Base-by-base conservation (phyloP, 2,329 filamentous ascomycete genomes). In the Fusarium torulosum region DNA sequence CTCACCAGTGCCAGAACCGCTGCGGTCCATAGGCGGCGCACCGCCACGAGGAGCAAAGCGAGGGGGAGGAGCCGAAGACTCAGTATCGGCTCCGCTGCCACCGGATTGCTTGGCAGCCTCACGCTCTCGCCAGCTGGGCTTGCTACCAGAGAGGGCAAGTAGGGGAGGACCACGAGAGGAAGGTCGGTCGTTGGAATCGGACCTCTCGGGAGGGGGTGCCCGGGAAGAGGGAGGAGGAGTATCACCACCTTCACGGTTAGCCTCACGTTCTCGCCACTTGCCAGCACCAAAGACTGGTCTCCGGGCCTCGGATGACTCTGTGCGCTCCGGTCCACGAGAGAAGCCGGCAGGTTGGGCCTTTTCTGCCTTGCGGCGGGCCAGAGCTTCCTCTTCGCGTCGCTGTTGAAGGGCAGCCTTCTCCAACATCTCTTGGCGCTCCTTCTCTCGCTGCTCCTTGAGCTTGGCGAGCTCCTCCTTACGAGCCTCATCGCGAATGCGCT, bases 301-400 rank as follows among this genome's bases (percentile, higher is more conserved):
- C 53, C 78, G 77, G 44, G 66, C 72, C 50, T 78, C 77, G 42
- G 74, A 49, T 4, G 69, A 59, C 14, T 76, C 74, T 51, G 72
- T 69, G 44, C 72, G 67, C 15, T 75, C 74, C 72, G 64, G 51
- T 72, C 75, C 51, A 74, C 71, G 44, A 70, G 69, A 63, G 83
- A 68, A 62, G 52, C 59, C 43, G 53, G 43, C 44, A 60, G 62
- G 17, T 27, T 81, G 81, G 74, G 86, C 86, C 80, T 88, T 92
- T 78, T 88, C 88, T 60, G 85, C 90, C 75, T 85, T 88, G 78
- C 87, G 88, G 72, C 91, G 88, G 70, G 91, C 91, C 80, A 94
- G 88, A 17, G 93, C 94, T 79, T 97, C 94, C 73, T 96, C 94
- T 79, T 97, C 94, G 78, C 92, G 90, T 76, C 93, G 88, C 72